Evolutionary conservation across 1,284 basidiomycete species (phyloP), one percentile per base, ranked within the genome.

Genomic region (Crucibulum cyathiforme): DNA sequence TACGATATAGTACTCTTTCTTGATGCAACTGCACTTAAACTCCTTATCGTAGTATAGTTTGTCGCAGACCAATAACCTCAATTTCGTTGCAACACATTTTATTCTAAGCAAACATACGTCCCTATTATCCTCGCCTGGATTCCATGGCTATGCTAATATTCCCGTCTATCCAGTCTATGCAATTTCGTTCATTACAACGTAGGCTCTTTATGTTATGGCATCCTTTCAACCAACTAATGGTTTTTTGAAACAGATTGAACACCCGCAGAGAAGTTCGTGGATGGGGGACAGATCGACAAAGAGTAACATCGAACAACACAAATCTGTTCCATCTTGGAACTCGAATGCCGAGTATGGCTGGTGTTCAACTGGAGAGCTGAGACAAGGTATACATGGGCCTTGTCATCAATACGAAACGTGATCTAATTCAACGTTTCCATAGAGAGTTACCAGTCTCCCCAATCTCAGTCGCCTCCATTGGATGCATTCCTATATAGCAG

Each of bases 121-220:
- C 35, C 38, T 24, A 47, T 52, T 70, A 8, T 19, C 35, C 36
- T 19, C 45, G 48, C 36, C 34, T 54, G 45, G 24, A 39, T 19
- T n/a, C 36, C 47, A 41, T 48, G 45, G 50, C 53, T 56, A 54
- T 43, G 52, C 56, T 3, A 50, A n/a, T 31, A 59, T 45, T 39
- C 38, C 7, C 50, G 51, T 41, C 13, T n/a, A n/a, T n/a, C 12
- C 59, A 90, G 89, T 90, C 36, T 90, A 90, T 65, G 85, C 83
- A 1, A 85, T 88, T 57, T 90, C 89, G 5, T 88, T 87, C 69
- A 77, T 90, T 66, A 86, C 88, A 57, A 87, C 89, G 86, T 89
- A 68, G 85, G 63, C 59, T 17, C 37, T 24, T 37, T 7, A 54
- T 17, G 10, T 39, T n/a, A 17, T 12, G 8, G n/a, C 10, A 39